Percentiles rank a stretch among this genome's conserved stretches.
These are phyloP conservation scores for Aspergillus wentii DNA, from an alignment of 495 filamentous ascomycete genomes.

Conservation along the genomic window DNA sequence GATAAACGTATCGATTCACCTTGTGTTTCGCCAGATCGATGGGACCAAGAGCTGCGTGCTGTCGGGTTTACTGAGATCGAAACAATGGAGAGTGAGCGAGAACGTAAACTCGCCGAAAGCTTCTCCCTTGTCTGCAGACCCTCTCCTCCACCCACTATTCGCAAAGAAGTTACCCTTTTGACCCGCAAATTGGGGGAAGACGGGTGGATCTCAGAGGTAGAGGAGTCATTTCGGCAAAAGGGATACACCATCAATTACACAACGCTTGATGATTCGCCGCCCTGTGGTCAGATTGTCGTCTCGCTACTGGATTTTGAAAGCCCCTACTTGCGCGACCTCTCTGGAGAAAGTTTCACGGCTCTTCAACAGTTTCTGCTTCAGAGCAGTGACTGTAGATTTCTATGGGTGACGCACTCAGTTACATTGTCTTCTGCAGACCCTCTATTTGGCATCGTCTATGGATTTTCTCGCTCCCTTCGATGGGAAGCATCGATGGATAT, in stretches of 20 bases:
- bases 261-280: conserved; percentile 15
- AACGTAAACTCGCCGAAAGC: no score
- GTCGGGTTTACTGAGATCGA: conserved; percentile 30
- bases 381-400: conserved; percentile 3
- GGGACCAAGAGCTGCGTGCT: conserved; percentile 23
- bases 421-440: conserved; percentile 36
- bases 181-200: conserved; percentile 6
- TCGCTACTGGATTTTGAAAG: conserved; percentile 26
- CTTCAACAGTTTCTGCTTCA: conserved; percentile 17
- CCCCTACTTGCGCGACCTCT: conserved; percentile 22
- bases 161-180: no score
- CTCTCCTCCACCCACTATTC: conserved; percentile 19
- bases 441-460: conserved; percentile 26
- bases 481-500: conserved; percentile 29
- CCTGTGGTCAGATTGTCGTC: conserved; percentile 21
- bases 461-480: conserved; percentile 36
- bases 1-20: conserved; percentile 22
- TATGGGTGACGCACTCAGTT: conserved; percentile 38
- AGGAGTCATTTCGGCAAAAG: conserved; percentile 2
- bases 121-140: conserved; percentile 25
- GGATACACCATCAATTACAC: conserved; percentile 15
- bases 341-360: conserved; percentile 3
- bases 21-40: conserved; percentile 18
- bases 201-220: conserved; percentile 8
- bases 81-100: conserved; percentile 21